Conservation (phyloP, 176 grass and related monocot species). For the Calamus simplicifolius region DNA sequence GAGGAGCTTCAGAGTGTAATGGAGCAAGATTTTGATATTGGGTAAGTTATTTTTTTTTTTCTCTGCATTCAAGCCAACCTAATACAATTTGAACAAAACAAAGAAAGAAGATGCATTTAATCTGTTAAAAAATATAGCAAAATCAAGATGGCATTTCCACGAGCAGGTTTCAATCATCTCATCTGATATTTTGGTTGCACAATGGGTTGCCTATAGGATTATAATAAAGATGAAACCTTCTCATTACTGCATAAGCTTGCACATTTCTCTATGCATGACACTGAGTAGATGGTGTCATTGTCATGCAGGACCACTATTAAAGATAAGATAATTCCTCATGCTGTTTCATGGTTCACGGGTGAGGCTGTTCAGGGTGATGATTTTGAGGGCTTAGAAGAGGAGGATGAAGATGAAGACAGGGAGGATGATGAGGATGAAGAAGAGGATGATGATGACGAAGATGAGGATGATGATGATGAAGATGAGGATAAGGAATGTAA, state of each 20-base stretch:
- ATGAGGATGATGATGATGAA: neutral
- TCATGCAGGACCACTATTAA: constrained; percentile 12
- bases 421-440: constrained; percentile 9
- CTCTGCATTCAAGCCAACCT: neutral
- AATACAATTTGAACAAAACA: no score
- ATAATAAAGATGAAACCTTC: no score
- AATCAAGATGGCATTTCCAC: no score
- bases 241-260: no score
- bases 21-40: constrained; percentile 19
- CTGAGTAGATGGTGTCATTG: neutral
- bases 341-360: constrained; percentile 22
- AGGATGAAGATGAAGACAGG: neutral
- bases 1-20: constrained; percentile 16
- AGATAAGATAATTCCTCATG: constrained; percentile 26
- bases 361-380: constrained; percentile 22
- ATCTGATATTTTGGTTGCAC: no score
- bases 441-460: neutral
- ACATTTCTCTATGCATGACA: no score
- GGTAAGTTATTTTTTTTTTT: neutral
- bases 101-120: no score
- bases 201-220: no score
- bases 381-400: neutral
- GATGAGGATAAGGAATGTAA: constrained; percentile 5
- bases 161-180: no score
- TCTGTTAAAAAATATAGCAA: no score